These are phyloP conservation scores for Voacanga thouarsii DNA, from an alignment of 257 asterid species.

Conservation along the genomic window DNA sequence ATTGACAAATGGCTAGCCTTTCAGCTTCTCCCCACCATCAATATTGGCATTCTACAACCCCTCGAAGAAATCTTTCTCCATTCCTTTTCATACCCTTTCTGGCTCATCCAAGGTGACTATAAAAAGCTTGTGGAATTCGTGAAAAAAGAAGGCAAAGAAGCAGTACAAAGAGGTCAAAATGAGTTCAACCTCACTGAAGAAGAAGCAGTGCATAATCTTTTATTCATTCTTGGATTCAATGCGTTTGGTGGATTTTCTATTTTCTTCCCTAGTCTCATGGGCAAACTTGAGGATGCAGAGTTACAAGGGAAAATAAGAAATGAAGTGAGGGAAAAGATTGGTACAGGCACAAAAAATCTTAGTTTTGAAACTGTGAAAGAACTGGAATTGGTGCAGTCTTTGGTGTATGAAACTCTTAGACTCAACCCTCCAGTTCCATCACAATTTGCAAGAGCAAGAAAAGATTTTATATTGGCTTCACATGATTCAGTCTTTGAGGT, in stretches of 20 bases:
- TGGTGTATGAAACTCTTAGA: conserved; percentile 73
- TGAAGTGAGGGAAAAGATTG: conserved; percentile 54
- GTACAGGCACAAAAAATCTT: conserved; percentile 24
- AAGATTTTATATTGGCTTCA: conserved; percentile 58
- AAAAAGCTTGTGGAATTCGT: conserved; percentile 52
- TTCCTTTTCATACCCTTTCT: conserved; percentile 72
- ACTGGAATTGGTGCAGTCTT: conserved; percentile 67
- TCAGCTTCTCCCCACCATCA: conserved; percentile 64
- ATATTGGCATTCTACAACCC: conserved; percentile 54
- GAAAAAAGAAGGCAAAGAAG: conserved; percentile 45
- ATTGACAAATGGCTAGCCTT: conserved; percentile 69
- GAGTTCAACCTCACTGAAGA: conserved; percentile 61
- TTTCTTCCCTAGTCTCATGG: conserved; percentile 37
- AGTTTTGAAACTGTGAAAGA: conserved; percentile 46
- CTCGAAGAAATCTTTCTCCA: conserved; percentile 75
- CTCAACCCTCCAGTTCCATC: conserved; percentile 75
- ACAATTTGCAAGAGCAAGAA: conserved; percentile 79
- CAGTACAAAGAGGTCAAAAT: conserved; percentile 36
- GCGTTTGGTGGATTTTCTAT: conserved; percentile 79
- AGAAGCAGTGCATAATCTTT: conserved; percentile 68
- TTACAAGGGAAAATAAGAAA: conserved; percentile 45
- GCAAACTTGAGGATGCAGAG: conserved; percentile 41
- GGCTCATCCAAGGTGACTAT: conserved; percentile 58
- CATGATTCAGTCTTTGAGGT: conserved; percentile 53
- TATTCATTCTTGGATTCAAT: conserved; percentile 78